Conservation (phyloP, 805 yeast species). For the Starmerella vitae region DNA sequence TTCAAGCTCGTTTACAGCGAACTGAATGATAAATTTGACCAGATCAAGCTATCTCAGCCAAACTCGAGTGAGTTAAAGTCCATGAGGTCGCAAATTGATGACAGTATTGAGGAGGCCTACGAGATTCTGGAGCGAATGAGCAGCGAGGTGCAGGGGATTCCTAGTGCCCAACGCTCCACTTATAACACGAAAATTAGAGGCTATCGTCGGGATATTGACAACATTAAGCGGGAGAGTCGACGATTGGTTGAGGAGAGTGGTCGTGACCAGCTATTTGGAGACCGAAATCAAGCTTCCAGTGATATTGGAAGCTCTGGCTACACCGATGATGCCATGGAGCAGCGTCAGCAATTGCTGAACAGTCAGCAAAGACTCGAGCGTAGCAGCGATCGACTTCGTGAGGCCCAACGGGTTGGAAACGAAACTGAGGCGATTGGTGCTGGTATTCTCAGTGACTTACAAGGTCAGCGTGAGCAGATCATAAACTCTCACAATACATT, state of each 20-base stretch:
- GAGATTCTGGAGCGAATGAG: slow-evolving; percentile 79
- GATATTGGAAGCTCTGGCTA: slow-evolving; percentile 39
- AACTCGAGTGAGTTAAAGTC: slow-evolving; percentile 29
- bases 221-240: slow-evolving; percentile 38
- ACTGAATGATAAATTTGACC: slow-evolving; percentile 49
- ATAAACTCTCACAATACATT: slow-evolving; percentile 73
- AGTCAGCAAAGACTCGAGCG: slow-evolving; percentile 72
- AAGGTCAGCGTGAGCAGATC: slow-evolving; percentile 89
- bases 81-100: slow-evolving; percentile 13
- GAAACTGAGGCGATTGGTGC: slow-evolving; percentile 92
- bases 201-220: slow-evolving; percentile 46
- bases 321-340: slow-evolving; percentile 46
- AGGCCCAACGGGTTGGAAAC: slow-evolving; percentile 76
- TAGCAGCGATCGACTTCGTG: slow-evolving; percentile 68
- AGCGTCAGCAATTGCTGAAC: slow-evolving; percentile 65
- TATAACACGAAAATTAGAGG: slow-evolving; percentile 67
- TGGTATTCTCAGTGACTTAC: slow-evolving; percentile 69
- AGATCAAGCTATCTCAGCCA: slow-evolving; percentile 34
- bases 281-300: slow-evolving; percentile 21
- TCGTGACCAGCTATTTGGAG: slow-evolving; percentile 60
- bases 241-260: slow-evolving; percentile 55
- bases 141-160: slow-evolving; percentile 69
- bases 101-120: slow-evolving; percentile 57
- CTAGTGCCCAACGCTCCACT: slow-evolving; percentile 57
- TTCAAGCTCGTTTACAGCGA: slow-evolving; percentile 57